A percentile compares a stretch with the other conserved stretches of the same genome.
phyloP scores from a whole-genome alignment of 2,329 filamentous ascomycete genomes.

The Endoconidiophora laricicola region DNA sequence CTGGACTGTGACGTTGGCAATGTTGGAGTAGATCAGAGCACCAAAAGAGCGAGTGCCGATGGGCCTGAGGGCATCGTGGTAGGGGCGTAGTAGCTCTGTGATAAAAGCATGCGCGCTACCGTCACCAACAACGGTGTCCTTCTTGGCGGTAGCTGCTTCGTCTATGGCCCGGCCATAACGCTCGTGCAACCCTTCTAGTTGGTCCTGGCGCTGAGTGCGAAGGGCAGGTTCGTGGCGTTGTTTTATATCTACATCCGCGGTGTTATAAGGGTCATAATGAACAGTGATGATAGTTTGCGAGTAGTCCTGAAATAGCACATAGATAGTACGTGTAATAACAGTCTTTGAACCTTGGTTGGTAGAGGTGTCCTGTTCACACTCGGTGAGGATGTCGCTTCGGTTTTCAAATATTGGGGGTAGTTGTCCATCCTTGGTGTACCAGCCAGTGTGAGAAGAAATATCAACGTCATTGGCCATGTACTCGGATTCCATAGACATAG shows the following conservation, averaged over 20 bases:
- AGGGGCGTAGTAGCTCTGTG: slow-evolving; percentile 59
- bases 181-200: slow-evolving; percentile 74
- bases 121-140: slow-evolving; percentile 69
- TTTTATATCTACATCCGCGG: slow-evolving; percentile 56
- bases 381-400: slow-evolving; percentile 66
- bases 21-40: slow-evolving; percentile 81
- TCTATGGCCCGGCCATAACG: slow-evolving; percentile 66
- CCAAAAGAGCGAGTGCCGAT: slow-evolving; percentile 84
- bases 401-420: slow-evolving; percentile 69
- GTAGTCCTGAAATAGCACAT: slow-evolving; percentile 87
- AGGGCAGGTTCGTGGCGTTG: slow-evolving; percentile 81
- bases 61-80: slow-evolving; percentile 58
- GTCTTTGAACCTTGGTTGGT: slow-evolving; percentile 54
- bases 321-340: slow-evolving; percentile 62
- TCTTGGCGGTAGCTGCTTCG: slow-evolving; percentile 51
- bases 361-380: slow-evolving; percentile 62
- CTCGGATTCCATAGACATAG: slow-evolving; percentile 52
- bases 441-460: slow-evolving; percentile 53
- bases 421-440: slow-evolving; percentile 73
- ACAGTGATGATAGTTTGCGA: slow-evolving; percentile 81
- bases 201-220: slow-evolving; percentile 68
- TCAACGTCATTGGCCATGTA: slow-evolving; percentile 83
- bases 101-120: slow-evolving; percentile 65
- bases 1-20: slow-evolving; percentile 82
- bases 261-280: slow-evolving; percentile 59